Evolutionary conservation across 2,329 filamentous ascomycete genomes (phyloP).

Genomic region (Aspergillus neoniger): DNA sequence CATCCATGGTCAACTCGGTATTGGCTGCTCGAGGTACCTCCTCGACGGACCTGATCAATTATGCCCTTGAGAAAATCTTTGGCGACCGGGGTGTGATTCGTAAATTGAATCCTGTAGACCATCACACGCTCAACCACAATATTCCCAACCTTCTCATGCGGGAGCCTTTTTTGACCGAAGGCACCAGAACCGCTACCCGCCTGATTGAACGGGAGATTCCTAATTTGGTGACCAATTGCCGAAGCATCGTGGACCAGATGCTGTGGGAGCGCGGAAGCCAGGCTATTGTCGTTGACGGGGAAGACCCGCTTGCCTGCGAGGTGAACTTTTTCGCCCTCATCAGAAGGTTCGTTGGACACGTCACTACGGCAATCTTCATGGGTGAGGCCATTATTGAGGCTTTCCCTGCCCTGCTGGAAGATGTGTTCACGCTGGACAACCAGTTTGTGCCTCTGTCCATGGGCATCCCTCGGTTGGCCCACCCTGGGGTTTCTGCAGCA

Average conservation of each 20-base stretch:
- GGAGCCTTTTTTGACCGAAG: conserved; percentile 49
- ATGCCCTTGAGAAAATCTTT: conserved; percentile 46
- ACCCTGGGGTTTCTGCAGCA: conserved; percentile 53
- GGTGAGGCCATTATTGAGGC: conserved; percentile 55
- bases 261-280: conserved; percentile 61
- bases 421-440: conserved; percentile 58
- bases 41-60: conserved; percentile 33
- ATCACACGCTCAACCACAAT: conserved; percentile 43
- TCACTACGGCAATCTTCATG: conserved; percentile 51
- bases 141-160: conserved; percentile 46
- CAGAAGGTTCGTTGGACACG: conserved; percentile 58
- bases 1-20: conserved; percentile 48
- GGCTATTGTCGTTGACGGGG: conserved; percentile 45
- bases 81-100: conserved; percentile 43
- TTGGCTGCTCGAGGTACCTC: conserved; percentile 36
- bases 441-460: conserved; percentile 57
- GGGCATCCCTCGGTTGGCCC: conserved; percentile 59
- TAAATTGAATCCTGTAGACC: conserved; percentile 34
- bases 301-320: conserved; percentile 51
- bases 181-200: conserved; percentile 40
- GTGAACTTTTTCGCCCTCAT: conserved; percentile 55
- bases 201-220: conserved; percentile 51
- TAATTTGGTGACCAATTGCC: conserved; percentile 61
- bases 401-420: conserved; percentile 55
- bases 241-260: conserved; percentile 62